Base-by-base conservation (phyloP, 805 yeast genomes). In the Peterozyma xylosa region DNA sequence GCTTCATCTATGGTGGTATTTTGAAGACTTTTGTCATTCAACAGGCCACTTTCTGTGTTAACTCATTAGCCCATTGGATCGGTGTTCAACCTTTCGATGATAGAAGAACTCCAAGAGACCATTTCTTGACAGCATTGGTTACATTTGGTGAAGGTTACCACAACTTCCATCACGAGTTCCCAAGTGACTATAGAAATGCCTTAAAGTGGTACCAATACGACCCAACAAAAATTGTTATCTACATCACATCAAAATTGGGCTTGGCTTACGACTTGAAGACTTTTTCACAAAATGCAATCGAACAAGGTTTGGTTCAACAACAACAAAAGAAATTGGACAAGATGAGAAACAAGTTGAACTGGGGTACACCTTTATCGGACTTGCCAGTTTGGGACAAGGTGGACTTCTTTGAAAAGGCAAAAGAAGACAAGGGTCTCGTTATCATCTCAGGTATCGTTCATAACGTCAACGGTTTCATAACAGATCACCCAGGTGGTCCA, bases 111-210 rank as follows among this genome's bases (percentile, higher is more conserved):
- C 93, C 93, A 53, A 75, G 93, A 66, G 91, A 86, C 64, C 89
- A 84, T 63, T 76, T 79, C 59, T 56, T 86, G 49, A 84, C 93
- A 41, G 93, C 93, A 4, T 67, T 85, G 47, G 88, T 84, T 47
- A 86, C 95, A 0, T 84, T 85, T 57, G 95, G 95, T 64, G 95
- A 86, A 67, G 95, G 95, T 50, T 84, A 85, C 71, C 93, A 86
- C 59, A 86, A 86, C 67, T 86, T 85, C 79, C 95, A 86, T 64
- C 95, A 86, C 62, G 95, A 85, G 70, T 86, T 85, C 74, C 93
- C 95, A 55, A 76, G 86, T 15, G 95, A 86, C 67, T 86, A 85
- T 74, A 78, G 95, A 75, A 85, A 85, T 59, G 93, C 93, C 33
- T 73, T 85, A 59, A 82, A 78, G 60, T 85, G 93, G 93, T 85